These are phyloP conservation scores for Cutaneotrichosporon spelunceum DNA, from an alignment of 1,284 basidiomycete species.

Conservation along the genomic window DNA sequence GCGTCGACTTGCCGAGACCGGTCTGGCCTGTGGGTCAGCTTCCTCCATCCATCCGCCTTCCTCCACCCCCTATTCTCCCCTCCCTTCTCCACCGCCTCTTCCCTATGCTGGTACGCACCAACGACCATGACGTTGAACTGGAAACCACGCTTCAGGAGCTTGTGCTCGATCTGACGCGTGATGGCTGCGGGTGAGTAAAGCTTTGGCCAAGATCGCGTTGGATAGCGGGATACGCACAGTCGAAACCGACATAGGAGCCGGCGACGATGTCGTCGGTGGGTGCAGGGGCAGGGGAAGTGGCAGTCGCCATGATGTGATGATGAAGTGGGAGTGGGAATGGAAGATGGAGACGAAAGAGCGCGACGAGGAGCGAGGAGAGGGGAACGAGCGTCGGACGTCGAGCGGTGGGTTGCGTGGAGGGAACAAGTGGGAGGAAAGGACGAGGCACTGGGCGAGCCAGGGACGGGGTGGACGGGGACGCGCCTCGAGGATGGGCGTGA, in stretches of 20 bases:
- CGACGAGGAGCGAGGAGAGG: background rate
- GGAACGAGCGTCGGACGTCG: background rate
- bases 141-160: slow-evolving; percentile 97
- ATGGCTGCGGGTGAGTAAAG: slow-evolving; percentile 56
- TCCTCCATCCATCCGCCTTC: slow-evolving; percentile 6
- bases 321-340: background rate
- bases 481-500: background rate
- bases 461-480: background rate
- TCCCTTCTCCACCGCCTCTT: background rate
- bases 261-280: slow-evolving; percentile 67
- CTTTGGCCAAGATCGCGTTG: background rate
- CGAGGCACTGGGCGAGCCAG: background rate
- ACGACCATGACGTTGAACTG: slow-evolving; percentile 97
- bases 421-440: background rate
- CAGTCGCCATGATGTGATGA: slow-evolving; percentile 30
- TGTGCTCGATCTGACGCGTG: slow-evolving; percentile 97
- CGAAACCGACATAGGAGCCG: slow-evolving; percentile 86
- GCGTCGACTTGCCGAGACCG: slow-evolving; percentile 94
- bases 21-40: slow-evolving; percentile 71
- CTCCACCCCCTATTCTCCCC: background rate
- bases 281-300: slow-evolving; percentile 30
- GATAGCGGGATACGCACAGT: slow-evolving; percentile 54
- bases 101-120: slow-evolving; percentile 59
- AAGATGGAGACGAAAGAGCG: slow-evolving; percentile 5
- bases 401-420: background rate